A percentile compares a stretch with the other conserved stretches of the same genome.
Conservation (phyloP, 2,329 filamentous ascomycete genomes). For the Fusarium solani-melongenae region DNA sequence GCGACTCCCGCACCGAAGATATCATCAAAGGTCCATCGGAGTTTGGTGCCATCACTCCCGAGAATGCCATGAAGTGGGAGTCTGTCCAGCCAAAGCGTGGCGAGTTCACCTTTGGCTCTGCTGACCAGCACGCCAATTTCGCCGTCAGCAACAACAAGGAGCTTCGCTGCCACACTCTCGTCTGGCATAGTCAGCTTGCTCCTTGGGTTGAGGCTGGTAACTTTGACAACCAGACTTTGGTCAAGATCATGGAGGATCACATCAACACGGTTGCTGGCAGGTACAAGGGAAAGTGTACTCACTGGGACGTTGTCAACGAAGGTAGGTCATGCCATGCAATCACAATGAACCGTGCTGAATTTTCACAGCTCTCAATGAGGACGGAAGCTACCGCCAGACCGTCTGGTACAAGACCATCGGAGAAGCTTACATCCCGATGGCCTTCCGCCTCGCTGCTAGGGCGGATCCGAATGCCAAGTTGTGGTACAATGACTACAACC, state of each 20-base stretch:
- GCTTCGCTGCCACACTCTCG: conserved; percentile 70
- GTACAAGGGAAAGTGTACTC: conserved; percentile 59
- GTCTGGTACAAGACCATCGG: conserved; percentile 62
- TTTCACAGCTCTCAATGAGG: conserved; percentile 56
- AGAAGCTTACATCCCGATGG: conserved; percentile 61
- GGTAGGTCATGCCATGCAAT: conserved; percentile 14
- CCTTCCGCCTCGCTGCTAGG: conserved; percentile 59
- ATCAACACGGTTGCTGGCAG: conserved; percentile 58
- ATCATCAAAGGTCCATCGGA: conserved; percentile 62
- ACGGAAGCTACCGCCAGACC: conserved; percentile 57
- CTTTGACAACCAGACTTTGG: conserved; percentile 61
- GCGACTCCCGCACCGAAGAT: conserved; percentile 59
- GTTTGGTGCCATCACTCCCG: conserved; percentile 67
- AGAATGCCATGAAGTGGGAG: conserved; percentile 65
- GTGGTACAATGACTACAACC: conserved; percentile 66
- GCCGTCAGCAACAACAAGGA: conserved; percentile 57
- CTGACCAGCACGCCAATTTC: conserved; percentile 58
- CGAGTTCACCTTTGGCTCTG: conserved; percentile 65
- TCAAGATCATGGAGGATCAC: conserved; percentile 62
- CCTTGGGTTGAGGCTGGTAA: conserved; percentile 47
- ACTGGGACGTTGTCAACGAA: conserved; percentile 68
- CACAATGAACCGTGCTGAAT: neutral
- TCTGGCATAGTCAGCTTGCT: conserved; percentile 53
- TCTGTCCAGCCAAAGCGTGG: conserved; percentile 64
- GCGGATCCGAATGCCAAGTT: conserved; percentile 60